Evolutionary conservation across 352 stramenopile genomes (phyloP), one percentile per base, ranked within the genome.

Genomic region (Pythium phragmitis): DNA sequence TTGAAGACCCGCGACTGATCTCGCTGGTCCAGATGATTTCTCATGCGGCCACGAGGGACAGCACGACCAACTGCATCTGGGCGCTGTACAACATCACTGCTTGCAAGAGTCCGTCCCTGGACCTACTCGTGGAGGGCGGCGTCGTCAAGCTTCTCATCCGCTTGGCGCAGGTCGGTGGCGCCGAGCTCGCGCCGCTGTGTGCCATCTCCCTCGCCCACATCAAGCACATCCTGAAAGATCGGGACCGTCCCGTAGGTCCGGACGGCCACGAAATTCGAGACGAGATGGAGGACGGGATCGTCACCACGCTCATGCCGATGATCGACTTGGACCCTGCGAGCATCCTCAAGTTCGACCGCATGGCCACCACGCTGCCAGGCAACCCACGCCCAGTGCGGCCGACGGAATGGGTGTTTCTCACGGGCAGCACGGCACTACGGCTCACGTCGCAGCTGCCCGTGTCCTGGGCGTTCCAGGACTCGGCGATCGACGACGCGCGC

Each of bases 31-130:
- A 60, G 1, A 46, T 69, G 2, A 78, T 92, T 57, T 74, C 86
- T 1, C 55, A 30, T 4, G 63, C 66, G 23, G 69, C 72, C 8
- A 65, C 63, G 12, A 74, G 75, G 12, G 83, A 89, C 30, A 58
- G 79, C 23, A 76, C 74, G 34, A 76, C 78, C 49, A 82, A 92
- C 62, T 71, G 77, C 13, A 87, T 94, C 49, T 51, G 91, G 46
- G 76, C 80, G 9, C 73, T 91, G 43, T 92, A 94, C 68, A 92
- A 92, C 61, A 69, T 91, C 55, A 89, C 79, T 1, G 78, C 74
- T 5, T 80, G 66, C 55, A 83, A 79, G 59, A 77, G 62, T 5
- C 41, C 73, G 5, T 73, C 57, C 12, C 70, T 94, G 9, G 75
- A 88, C n/a, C 53, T 64, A 1, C 67, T 90, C 33, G 77, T 94